Base-by-base conservation (phyloP, 2,329 filamentous ascomycete species). In the Paramyrothecium roridum region DNA sequence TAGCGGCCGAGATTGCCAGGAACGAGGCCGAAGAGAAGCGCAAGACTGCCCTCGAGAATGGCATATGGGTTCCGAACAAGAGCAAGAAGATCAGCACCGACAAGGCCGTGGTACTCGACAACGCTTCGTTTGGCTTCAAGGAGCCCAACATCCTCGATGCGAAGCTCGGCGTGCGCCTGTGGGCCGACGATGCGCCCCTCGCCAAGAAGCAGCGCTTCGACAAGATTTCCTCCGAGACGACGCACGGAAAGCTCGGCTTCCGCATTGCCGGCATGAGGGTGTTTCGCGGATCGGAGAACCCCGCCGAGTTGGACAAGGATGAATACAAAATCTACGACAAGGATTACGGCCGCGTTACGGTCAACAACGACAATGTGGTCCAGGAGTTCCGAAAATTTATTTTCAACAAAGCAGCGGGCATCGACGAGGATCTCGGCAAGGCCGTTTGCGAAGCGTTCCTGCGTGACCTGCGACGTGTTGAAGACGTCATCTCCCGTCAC, bases 141-240 rank as follows among this genome's bases (percentile, higher is more conserved):
- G 83, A 84, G 56, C 91, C 95, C 8, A 98, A 96, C 64, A 91
- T 99, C 8, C 78, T 99, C 56, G 95, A 99, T 68, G 84, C 96
- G 61, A 99, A 99, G 76, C 84, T 99, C 20, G 95, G 95, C 47
- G 82, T 86, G 51, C 83, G 90, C 33, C 76, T 99, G 7, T 98
- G 92, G 88, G 93, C 90, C 16, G 90, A 96, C 57, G 79, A 86
- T 59, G 85, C 85, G 22, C 79, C 82, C 0, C 62, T 70, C 23
- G 77, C 84, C 64, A 88, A 88, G 74, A 81, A 81, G 63, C 67
- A 72, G 37, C 79, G 84, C 30, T 86, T 88, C 64, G 79, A 85
- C 61, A 78, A 83, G 66, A 83, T 88, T 56, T 76, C 78, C 33
- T 69, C 72, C 26, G 75, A 80, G 64, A 87, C 85, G 3, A 88